Evolutionary conservation across 129 eudicot species (phyloP).

Genomic region (Artemisia argyi): DNA sequence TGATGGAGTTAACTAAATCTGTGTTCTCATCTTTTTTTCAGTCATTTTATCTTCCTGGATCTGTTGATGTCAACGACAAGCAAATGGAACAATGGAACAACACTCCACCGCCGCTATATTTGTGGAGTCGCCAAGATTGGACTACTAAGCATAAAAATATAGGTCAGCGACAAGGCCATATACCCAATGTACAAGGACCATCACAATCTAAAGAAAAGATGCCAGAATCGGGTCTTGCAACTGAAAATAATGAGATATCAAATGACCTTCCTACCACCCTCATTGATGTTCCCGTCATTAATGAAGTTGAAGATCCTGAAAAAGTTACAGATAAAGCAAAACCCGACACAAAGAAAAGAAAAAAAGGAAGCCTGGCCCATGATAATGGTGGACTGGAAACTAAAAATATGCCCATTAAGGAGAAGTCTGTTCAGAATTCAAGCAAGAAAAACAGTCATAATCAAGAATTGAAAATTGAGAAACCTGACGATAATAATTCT

Average conservation of each 20-base stretch:
- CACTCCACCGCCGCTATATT: slow-evolving; percentile 63
- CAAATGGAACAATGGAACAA: slow-evolving; percentile 80
- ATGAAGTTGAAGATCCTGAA: slow-evolving; percentile 20
- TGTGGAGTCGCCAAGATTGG: slow-evolving; percentile 78
- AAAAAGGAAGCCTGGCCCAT: slow-evolving; percentile 16
- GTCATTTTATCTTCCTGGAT: slow-evolving; percentile 96
- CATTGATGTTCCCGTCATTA: slow-evolving; percentile 6
- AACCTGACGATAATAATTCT: slow-evolving; percentile 3
- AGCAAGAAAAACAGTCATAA: slow-evolving; percentile 25
- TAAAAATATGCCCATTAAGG: slow-evolving; percentile 8
- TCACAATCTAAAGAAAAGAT: slow-evolving; percentile 4
- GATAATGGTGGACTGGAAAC: slow-evolving; percentile 17
- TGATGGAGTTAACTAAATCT: background rate
- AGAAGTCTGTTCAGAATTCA: slow-evolving; percentile 20
- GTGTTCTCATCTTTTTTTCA: slow-evolving; percentile 26
- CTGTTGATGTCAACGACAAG: slow-evolving; percentile 64
- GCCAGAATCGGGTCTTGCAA: background rate
- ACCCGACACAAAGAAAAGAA: slow-evolving; percentile 16
- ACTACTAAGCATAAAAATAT: slow-evolving; percentile 56
- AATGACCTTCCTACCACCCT: background rate
- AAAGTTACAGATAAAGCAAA: slow-evolving; percentile 19
- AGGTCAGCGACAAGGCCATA: slow-evolving; percentile 63
- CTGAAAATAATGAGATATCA: slow-evolving; percentile 9
- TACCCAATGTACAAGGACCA: slow-evolving; percentile 18
- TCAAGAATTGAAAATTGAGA: slow-evolving; percentile 6